Evolutionary conservation across 2,329 filamentous ascomycete species (phyloP), one percentile per base, ranked within the genome.

Genomic region (Cladosporium sp.): DNA sequence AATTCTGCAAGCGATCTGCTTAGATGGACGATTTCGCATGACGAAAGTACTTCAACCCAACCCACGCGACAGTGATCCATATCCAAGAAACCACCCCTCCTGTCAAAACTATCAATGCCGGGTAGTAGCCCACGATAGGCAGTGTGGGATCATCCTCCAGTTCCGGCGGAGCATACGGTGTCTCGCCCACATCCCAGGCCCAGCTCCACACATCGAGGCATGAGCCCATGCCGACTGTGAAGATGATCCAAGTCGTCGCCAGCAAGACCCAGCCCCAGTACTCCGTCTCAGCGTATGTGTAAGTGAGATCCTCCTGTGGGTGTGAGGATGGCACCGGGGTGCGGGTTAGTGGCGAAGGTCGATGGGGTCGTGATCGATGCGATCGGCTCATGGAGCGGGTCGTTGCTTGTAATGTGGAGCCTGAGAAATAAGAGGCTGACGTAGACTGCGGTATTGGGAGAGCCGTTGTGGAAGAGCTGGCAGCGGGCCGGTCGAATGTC

Each of bases 11-110:
- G 22, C 22, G 9, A 27, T 27, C 22, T 27, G 22, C 22, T 9
- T 48, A 48, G 17, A 48, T 48, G 18, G 45, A 48, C 7, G 45
- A 48, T 22, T 96, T 96, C 29, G 93, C 92, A 75, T 99, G 93
- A 60, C 91, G 84, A 66, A 99, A 99, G 70, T 97, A 97, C 69
- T 99, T 99, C 92, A 99, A 97, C 19, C 93, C 93, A 43, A 97
- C 86, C 93, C 93, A 99, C 9, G 95, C 93, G 52, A 95, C 85
- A 11, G 96, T 83, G 15, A 97, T 93, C 93, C 93, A 99, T 5
- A 97, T 89, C 93, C 93, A 99, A 15, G 91, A 90, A 88, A 99
- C 96, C 22, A 99, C 88, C 42, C 85, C 85, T 41, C 45, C 45
- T 3, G 92, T 96, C 59, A 97, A 74, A 52, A 97, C 93, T 57